phyloP scores from a whole-genome alignment of 306 rosid species.

The Quercus cerris region DNA sequence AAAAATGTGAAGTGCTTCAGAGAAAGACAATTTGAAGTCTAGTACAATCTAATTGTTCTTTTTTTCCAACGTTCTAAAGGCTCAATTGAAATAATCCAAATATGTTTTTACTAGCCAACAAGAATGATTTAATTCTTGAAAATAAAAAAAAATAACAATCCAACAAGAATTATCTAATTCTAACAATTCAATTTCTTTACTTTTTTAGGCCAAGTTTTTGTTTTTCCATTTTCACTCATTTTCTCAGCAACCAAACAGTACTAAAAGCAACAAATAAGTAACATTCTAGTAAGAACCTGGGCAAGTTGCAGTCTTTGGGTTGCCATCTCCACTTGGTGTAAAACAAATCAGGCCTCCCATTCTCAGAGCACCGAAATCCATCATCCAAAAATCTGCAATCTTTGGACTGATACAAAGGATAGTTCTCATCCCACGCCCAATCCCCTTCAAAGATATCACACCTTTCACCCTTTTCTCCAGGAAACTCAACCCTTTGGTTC shows the following conservation, averaged over 20 bases:
- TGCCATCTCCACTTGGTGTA: slow-evolving; percentile 98
- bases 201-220: not conserved
- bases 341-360: slow-evolving; percentile 85
- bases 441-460: slow-evolving; percentile 81
- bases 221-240: not conserved
- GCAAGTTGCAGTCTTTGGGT: slow-evolving; percentile 74
- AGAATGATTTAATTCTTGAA: not conserved
- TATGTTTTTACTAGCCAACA: not conserved
- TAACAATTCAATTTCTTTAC: not conserved
- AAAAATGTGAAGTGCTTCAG: not conserved
- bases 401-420: slow-evolving; percentile 69
- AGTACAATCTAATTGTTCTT: not conserved
- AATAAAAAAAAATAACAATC: not conserved
- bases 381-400: slow-evolving; percentile 64
- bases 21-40: slow-evolving; percentile 7
- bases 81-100: not conserved
- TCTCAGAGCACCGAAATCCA: slow-evolving; percentile 85
- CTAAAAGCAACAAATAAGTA: not conserved
- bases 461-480: slow-evolving; percentile 35
- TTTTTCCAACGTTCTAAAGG: not conserved
- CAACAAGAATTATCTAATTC: not conserved
- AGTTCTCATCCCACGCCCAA: slow-evolving; percentile 90
- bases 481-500: slow-evolving; percentile 52
- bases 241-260: slow-evolving; percentile 13
- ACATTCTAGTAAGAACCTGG: slow-evolving; percentile 45